Evolutionary conservation across 352 stramenopile genomes (phyloP).

Genomic region (Thraustotheca clavata): DNA sequence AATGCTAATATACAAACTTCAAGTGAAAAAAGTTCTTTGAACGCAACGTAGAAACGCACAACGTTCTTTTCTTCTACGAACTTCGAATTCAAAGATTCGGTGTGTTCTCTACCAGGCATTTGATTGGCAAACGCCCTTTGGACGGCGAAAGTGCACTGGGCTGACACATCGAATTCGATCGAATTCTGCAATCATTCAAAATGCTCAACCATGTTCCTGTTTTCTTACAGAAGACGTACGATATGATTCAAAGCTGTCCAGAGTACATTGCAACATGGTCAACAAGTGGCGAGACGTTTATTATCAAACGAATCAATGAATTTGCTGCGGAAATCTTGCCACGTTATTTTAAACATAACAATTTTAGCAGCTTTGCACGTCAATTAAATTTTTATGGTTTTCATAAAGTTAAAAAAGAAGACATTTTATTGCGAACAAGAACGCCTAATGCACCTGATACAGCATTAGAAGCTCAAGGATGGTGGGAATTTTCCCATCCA

Average conservation of each 20-base stretch:
- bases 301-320: conserved; percentile 40
- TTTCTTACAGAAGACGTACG: conserved; percentile 42
- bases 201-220: conserved; percentile 25
- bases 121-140: too few relatives aligned
- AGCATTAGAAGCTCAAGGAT: conserved; percentile 54
- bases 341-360: conserved; percentile 51
- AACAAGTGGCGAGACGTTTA: conserved; percentile 33
- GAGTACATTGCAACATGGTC: conserved; percentile 32
- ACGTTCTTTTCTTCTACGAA: not conserved
- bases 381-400: conserved; percentile 53
- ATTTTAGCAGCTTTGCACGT: conserved; percentile 40
- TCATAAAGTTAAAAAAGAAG: conserved; percentile 34
- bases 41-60: too few relatives aligned
- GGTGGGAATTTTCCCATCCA: conserved; percentile 89
- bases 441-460: conserved; percentile 24
- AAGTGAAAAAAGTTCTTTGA: too few relatives aligned
- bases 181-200: conserved; percentile 6
- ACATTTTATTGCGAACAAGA: conserved; percentile 23
- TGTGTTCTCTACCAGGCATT: not conserved
- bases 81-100: not conserved
- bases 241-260: conserved; percentile 42
- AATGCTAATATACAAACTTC: too few relatives aligned
- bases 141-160: not conserved
- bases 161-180: conserved; percentile 14
- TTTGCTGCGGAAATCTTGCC: conserved; percentile 42